A percentile compares a stretch with the other conserved stretches of the same genome.
phyloP scores from a whole-genome alignment of 2,329 filamentous ascomycete species.

The Aspergillus puulaauensis region DNA sequence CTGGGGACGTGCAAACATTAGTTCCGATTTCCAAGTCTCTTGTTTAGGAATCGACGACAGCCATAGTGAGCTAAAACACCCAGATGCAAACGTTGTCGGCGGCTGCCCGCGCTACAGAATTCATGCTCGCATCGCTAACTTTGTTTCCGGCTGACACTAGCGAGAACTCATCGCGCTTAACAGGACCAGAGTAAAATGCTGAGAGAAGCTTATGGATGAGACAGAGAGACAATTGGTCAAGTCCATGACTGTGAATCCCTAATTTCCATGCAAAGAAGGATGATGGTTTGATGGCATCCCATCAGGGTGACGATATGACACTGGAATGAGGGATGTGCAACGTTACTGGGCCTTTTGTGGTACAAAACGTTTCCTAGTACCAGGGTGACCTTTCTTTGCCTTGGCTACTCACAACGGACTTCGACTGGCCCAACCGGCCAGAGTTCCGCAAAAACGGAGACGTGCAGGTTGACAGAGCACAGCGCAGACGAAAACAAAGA shows the following conservation, averaged over 20 bases:
- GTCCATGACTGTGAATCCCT: conserved; percentile 20
- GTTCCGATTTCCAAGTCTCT: conserved; percentile 8
- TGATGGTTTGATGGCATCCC: conserved; percentile 24
- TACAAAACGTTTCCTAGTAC: conserved; percentile 32
- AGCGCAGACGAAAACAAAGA: conserved; percentile 14
- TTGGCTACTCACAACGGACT: conserved; percentile 20
- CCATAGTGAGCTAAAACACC: conserved; percentile 19
- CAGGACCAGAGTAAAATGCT: conserved; percentile 3
- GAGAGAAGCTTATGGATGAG: conserved; percentile 7
- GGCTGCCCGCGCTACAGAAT: conserved; percentile 21
- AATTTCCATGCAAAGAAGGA: conserved; percentile 18
- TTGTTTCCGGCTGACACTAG: neutral
- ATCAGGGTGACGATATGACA: conserved; percentile 26
- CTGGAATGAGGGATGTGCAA: conserved; percentile 24
- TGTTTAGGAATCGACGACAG: conserved; percentile 15
- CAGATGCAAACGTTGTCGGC: conserved; percentile 32
- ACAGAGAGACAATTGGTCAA: conserved; percentile 20
- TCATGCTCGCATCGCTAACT: neutral
- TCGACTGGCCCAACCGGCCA: conserved; percentile 17
- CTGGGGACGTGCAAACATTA: conserved; percentile 31
- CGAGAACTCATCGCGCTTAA: conserved; percentile 5
- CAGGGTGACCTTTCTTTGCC: conserved; percentile 22
- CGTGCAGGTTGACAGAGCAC: conserved; percentile 34
- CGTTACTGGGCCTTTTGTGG: conserved; percentile 37
- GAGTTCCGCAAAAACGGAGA: conserved; percentile 28